Evolutionary conservation across 306 rosid species (phyloP), one percentile per base, ranked within the genome.

Genomic region (Glycine latifolia): DNA sequence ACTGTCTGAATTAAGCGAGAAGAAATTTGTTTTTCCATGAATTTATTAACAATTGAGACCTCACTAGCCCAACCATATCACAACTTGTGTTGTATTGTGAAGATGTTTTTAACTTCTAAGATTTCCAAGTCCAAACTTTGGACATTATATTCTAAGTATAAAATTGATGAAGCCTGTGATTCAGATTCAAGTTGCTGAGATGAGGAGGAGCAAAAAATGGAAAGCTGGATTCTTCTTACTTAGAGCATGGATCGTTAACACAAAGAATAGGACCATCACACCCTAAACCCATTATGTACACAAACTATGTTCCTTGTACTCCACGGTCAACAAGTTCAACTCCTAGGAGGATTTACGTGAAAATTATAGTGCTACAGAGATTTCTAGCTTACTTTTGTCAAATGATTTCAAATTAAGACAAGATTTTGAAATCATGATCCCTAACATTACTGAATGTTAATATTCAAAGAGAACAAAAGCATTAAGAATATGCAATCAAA

Each of bases 91-190:
- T 49, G 33, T 6, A 13, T 73, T 41, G 63, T 39, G 52, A 55
- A 54, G 52, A 3, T 55, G 39, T 5, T 39, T 50, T 39, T 14
- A 73, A 15, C 67, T 73, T 73, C 35, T 37, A 39, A 39, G 53
- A 37, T 55, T 55, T 73, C 11, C 60, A 8, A 73, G 8, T 0
- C 52, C 10, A 54, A 73, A 53, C 15, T 8, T 53, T 55, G 39
- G 17, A n/a, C 11, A 73, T 39, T 56, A 4, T 7, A 74, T 55
- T 74, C 16, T 4, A 39, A 37, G 67, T 9, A 15, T 55, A 55
- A 55, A 73, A 15, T 15, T 74, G 52, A 56, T 16, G 67, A 41
- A 71, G 20, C 26, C 31, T 4, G 78, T n/a, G 65, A 48, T 73
- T 14, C 37, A 73, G 37, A 52, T 12, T 37, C 49, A 52, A 53